Evolutionary conservation across 441 rosid genomes (phyloP).

Genomic region (Lepidium campestre): DNA sequence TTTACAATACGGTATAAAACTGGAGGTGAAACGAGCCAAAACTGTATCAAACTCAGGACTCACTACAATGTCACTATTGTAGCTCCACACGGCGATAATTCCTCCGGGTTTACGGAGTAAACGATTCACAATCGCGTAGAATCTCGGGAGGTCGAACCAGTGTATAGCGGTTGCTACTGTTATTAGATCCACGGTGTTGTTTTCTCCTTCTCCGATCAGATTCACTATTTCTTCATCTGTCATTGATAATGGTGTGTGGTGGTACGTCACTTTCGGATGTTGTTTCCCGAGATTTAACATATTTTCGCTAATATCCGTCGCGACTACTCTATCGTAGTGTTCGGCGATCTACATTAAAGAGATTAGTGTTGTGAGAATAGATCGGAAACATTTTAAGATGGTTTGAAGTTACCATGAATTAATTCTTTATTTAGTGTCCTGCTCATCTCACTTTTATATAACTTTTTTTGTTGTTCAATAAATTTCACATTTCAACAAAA

Average conservation of each 20-base stretch:
- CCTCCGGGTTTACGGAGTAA: slow-evolving; percentile 60
- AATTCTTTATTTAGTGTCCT: too few relatives aligned
- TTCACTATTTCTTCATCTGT: slow-evolving; percentile 40
- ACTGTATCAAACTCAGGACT: slow-evolving; percentile 41
- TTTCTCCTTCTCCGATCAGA: slow-evolving; percentile 42
- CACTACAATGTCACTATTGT: slow-evolving; percentile 34
- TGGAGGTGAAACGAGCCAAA: too few relatives aligned
- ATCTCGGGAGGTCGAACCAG: slow-evolving; percentile 59
- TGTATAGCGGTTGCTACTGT: slow-evolving; percentile 58
- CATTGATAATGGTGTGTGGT: slow-evolving; percentile 40
- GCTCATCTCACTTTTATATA: too few relatives aligned
- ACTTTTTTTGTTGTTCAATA: too few relatives aligned
- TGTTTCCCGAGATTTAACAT: slow-evolving; percentile 35
- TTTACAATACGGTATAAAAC: slow-evolving; percentile 34
- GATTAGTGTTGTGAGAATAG: background rate
- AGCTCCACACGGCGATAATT: slow-evolving; percentile 57
- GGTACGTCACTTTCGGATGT: slow-evolving; percentile 40
- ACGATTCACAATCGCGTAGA: slow-evolving; percentile 42
- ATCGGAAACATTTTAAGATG: too few relatives aligned
- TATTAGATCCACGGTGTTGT: slow-evolving; percentile 47
- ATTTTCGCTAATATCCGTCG: slow-evolving; percentile 46
- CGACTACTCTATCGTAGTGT: slow-evolving; percentile 47
- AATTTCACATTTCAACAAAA: too few relatives aligned
- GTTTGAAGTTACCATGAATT: too few relatives aligned
- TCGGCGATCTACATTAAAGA: slow-evolving; percentile 39